These are phyloP conservation scores for Mycoemilia scoparia DNA, from an alignment of 192 early-diverging fungal genomes.

Conservation along the genomic window DNA sequence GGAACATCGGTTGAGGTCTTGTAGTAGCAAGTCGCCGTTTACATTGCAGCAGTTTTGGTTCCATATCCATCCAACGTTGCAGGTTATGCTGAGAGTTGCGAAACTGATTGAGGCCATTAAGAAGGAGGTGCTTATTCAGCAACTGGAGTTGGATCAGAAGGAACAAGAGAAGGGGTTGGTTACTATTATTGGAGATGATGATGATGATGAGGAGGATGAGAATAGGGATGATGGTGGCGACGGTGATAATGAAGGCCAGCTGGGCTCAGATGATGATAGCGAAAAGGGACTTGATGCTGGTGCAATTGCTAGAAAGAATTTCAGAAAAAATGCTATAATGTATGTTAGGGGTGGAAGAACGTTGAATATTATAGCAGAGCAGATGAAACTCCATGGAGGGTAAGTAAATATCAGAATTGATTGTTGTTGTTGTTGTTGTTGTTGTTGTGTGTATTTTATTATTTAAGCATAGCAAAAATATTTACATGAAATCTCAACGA, in stretches of 20 bases:
- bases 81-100: conserved; percentile 32
- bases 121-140: conserved; percentile 10
- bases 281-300: conserved; percentile 5
- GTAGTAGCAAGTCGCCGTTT: conserved; percentile 35
- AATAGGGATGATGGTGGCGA: conserved; percentile 1
- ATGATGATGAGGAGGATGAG: conserved; percentile 6
- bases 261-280: conserved; percentile 4
- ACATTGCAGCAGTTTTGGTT: conserved; percentile 87
- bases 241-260: conserved; percentile 5
- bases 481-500: conserved; percentile 8
- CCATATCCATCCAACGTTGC: conserved; percentile 62
- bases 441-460: too few species aligned
- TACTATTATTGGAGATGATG: conserved; percentile 8
- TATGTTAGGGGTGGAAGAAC: conserved; percentile 58
- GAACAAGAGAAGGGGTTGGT: conserved; percentile 7
- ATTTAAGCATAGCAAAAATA: neutral
- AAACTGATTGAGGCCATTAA: conserved; percentile 31
- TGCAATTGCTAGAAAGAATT: conserved; percentile 8
- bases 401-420: too few species aligned
- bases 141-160: conserved; percentile 1
- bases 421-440: too few species aligned
- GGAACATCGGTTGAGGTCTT: conserved; percentile 61
- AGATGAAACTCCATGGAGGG: conserved; percentile 32
- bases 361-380: conserved; percentile 52
- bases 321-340: conserved; percentile 26